A percentile compares a stretch with the other conserved stretches of the same genome.
phyloP scores from a whole-genome alignment of 164 flowering plant genomes.

The Chloranthus sessilifolius region DNA sequence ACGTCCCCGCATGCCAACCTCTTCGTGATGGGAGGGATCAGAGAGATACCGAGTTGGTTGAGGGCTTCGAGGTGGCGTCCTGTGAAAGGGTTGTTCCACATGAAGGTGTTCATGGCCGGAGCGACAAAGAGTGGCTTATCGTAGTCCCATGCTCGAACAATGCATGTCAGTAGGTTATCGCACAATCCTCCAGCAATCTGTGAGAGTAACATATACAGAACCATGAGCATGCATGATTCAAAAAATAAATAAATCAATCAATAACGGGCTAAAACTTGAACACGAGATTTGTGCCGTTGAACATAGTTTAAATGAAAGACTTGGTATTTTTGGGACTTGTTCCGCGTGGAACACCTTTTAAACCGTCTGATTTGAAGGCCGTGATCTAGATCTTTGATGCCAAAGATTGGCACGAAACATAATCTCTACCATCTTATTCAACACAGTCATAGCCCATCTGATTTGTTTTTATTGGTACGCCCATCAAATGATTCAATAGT shows the following conservation, averaged over 20 bases:
- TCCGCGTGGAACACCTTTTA: no score
- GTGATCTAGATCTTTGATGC: no score
- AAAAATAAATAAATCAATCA: not conserved
- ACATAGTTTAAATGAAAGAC: no score
- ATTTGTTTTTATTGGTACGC: no score
- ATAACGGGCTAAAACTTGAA: not conserved
- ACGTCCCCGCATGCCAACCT: conserved; percentile 82
- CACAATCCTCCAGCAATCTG: conserved; percentile 89
- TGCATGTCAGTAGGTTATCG: conserved; percentile 83
- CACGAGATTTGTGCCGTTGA: not conserved
- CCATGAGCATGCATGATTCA: not conserved
- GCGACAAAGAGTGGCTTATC: conserved; percentile 79
- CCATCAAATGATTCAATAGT: no score
- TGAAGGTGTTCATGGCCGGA: conserved; percentile 92
- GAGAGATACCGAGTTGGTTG: conserved; percentile 66
- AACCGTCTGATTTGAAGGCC: no score
- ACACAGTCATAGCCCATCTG: no score
- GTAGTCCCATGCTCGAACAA: conserved; percentile 93
- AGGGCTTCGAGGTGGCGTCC: conserved; percentile 60
- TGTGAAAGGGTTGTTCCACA: conserved; percentile 93
- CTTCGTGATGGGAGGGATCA: conserved; percentile 77
- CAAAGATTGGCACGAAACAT: no score
- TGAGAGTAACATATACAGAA: not conserved
- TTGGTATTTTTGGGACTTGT: no score
- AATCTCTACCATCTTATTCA: no score